Conservation (phyloP, 2,329 filamentous ascomycete genomes). For the Claviceps maximensis region DNA sequence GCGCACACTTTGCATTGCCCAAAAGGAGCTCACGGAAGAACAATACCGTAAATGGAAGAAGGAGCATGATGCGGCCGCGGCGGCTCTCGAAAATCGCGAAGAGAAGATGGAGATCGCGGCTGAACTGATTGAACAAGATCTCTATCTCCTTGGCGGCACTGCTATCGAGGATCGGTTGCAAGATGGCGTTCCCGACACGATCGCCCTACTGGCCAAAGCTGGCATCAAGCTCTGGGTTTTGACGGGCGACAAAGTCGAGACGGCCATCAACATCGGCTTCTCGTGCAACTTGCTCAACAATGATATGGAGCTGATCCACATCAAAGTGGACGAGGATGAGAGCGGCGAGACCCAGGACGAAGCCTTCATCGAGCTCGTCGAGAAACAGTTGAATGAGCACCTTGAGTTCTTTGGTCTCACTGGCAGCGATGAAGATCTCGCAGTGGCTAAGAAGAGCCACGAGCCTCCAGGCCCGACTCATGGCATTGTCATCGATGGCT, state of each 20-base stretch:
- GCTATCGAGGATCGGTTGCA: slow-evolving; percentile 95
- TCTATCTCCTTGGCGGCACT: slow-evolving; percentile 80
- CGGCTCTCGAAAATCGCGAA: slow-evolving; percentile 73
- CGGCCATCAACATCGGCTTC: slow-evolving; percentile 98
- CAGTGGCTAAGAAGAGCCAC: slow-evolving; percentile 66
- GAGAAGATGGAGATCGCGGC: slow-evolving; percentile 85
- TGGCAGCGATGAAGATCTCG: slow-evolving; percentile 75
- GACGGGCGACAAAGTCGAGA: slow-evolving; percentile 97
- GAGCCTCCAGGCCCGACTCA: slow-evolving; percentile 78
- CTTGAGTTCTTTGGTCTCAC: slow-evolving; percentile 63
- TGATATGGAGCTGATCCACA: slow-evolving; percentile 89
- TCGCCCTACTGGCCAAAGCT: slow-evolving; percentile 76
- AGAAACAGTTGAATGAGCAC: slow-evolving; percentile 61
- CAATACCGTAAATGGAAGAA: slow-evolving; percentile 78
- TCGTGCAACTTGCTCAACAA: slow-evolving; percentile 96
- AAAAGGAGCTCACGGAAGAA: slow-evolving; percentile 64
- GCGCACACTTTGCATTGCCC: slow-evolving; percentile 85
- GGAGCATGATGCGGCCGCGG: slow-evolving; percentile 76
- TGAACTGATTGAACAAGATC: slow-evolving; percentile 79
- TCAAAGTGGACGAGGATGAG: slow-evolving; percentile 72
- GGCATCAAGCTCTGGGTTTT: slow-evolving; percentile 98
- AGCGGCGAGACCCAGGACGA: slow-evolving; percentile 33
- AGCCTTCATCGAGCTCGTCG: slow-evolving; percentile 42
- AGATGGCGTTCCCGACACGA: slow-evolving; percentile 93
- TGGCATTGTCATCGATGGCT: slow-evolving; percentile 88